Evolutionary conservation across 208 protist genomes (phyloP), one percentile per base, ranked within the genome.

Genomic region (Crithidia bombi): DNA sequence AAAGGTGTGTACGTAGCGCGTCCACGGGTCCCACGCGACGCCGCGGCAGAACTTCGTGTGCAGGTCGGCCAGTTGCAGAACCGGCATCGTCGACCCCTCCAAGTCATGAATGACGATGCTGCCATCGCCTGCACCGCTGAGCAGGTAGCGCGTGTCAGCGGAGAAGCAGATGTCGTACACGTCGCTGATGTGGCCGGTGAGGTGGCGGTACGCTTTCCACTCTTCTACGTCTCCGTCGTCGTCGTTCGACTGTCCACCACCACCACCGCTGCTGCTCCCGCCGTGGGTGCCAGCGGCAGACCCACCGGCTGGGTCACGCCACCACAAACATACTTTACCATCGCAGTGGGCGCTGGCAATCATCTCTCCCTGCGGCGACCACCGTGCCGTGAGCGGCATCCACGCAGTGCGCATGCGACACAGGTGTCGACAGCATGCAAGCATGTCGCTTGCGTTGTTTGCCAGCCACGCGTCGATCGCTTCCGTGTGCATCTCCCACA

Each of bases 121-220:
- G 55, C 91, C 91, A 38, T 96, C 88, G 1, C 85, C 79, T 15
- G 81, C 82, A 0, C 81, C 88, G 73, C 82, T 94, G 23, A 96
- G 47, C 19, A 96, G 73, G 46, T 93, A 94, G 30, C 81, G 84
- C 14, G 86, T 89, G 74, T 94, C 86, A 10, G 91, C 85, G 0
- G 91, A 96, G 65, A 96, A 94, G 76, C 81, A 85, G 17, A 96
- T 19, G 70, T 96, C 91, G 46, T 92, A 91, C 39, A 94, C 89
- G 69, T 96, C 91, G 63, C 82, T 87, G 65, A 94, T 79, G 75
- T 96, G 91, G 5, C 91, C 91, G 10, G 79, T 82, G 39, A 96
- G 78, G 75, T 93, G 88, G 5, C 86, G 78, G 73, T 91, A 96
- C 65, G 92, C 86, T 59, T 96, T 96, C 90, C 90, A 96, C 56